A percentile compares a stretch with the other conserved stretches of the same genome.
Conservation (phyloP, 1,139 yeast species). For the Saccharomyces hybrid region DNA sequence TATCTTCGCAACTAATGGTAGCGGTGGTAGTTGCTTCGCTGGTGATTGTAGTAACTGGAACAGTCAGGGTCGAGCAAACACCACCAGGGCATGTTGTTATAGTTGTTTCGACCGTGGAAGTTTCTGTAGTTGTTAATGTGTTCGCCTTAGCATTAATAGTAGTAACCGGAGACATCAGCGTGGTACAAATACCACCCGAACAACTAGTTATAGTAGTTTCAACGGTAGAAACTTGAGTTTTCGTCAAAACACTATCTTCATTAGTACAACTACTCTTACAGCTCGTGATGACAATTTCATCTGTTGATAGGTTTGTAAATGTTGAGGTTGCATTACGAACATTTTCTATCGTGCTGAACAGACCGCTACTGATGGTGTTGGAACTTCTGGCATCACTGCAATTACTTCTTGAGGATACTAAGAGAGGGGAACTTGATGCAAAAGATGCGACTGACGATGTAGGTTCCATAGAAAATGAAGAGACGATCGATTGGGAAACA, state of each 20-base stretch:
- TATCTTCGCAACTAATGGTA: background rate
- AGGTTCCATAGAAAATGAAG: constrained; percentile 1
- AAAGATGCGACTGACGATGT: constrained; percentile 18
- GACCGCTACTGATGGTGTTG: background rate
- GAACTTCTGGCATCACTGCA: background rate
- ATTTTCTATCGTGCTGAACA: background rate
- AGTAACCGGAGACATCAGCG: background rate
- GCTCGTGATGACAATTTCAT: background rate
- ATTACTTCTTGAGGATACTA: constrained; percentile 36
- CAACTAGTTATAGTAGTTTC: background rate
- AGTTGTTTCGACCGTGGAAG: background rate
- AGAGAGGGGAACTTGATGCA: constrained; percentile 24
- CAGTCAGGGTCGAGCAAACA: background rate
- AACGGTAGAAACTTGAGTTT: background rate
- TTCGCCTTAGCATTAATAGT: background rate
- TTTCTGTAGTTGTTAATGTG: background rate
- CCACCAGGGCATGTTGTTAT: background rate
- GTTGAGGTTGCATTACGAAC: background rate
- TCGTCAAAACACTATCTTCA: background rate
- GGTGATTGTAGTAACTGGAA: background rate
- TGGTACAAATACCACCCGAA: background rate
- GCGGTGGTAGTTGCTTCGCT: background rate
- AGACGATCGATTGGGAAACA: constrained; percentile 19
- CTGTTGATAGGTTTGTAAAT: background rate
- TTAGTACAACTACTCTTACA: background rate